These are phyloP conservation scores for Larix sibirica DNA, from an alignment of 83 land plant species.

Conservation along the genomic window DNA sequence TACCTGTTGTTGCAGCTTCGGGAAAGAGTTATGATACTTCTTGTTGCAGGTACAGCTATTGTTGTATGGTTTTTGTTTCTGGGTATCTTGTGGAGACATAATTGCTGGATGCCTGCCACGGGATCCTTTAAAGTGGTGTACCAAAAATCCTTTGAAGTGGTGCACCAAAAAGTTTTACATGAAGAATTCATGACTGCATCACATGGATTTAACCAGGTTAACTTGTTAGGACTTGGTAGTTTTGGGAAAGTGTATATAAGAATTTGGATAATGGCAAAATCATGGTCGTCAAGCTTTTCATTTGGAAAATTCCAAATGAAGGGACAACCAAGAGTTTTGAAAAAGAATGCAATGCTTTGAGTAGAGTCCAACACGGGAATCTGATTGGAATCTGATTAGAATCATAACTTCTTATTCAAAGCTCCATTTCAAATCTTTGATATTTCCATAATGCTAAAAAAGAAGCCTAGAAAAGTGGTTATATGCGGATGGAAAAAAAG, in stretches of 20 bases:
- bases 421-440: too few species aligned
- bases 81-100: not conserved
- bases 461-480: too few species aligned
- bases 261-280: not conserved
- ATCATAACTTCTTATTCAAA: too few species aligned
- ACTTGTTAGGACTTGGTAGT: slow-evolving; percentile 17
- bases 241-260: slow-evolving; percentile 20
- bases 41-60: not conserved
- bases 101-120: not conserved
- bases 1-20: too few species aligned
- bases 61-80: not conserved
- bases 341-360: too few species aligned
- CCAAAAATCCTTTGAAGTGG: not conserved
- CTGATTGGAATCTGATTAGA: too few species aligned
- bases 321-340: too few species aligned
- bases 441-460: too few species aligned
- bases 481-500: too few species aligned
- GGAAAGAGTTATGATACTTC: not conserved
- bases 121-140: not conserved
- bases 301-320: not conserved
- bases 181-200: slow-evolving; percentile 15
- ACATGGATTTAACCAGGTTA: slow-evolving; percentile 14
- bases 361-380: too few species aligned
- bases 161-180: not conserved
- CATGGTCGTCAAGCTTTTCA: slow-evolving; percentile 15